A percentile compares a stretch with the other conserved stretches of the same genome.
These are phyloP conservation scores for Leonotis leonurus DNA, from an alignment of 257 asterid genomes.

Conservation along the genomic window DNA sequence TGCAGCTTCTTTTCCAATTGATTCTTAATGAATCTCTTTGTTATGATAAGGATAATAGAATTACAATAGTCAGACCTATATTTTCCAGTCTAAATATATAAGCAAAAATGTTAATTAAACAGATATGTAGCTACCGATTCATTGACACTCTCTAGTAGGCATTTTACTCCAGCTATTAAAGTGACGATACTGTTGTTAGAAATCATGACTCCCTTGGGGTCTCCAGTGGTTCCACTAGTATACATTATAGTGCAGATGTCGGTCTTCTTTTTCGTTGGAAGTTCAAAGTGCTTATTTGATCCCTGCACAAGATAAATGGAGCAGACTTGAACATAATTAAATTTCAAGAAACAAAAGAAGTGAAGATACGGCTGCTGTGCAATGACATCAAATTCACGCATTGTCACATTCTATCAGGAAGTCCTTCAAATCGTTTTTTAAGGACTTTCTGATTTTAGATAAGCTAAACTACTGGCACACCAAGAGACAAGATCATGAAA, in stretches of 20 bases:
- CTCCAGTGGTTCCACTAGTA: slow-evolving; percentile 98
- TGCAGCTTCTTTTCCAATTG: slow-evolving; percentile 8
- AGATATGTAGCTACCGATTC: slow-evolving; percentile 49
- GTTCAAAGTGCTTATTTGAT: slow-evolving; percentile 51
- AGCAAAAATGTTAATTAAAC: not conserved
- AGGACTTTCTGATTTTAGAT: not conserved
- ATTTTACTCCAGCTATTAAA: slow-evolving; percentile 66
- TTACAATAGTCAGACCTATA: not conserved
- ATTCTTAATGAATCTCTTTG: slow-evolving; percentile 10
- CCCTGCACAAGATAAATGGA: slow-evolving; percentile 56
- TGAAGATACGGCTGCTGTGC: slow-evolving; percentile 8
- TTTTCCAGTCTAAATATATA: not conserved
- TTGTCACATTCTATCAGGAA: not conserved
- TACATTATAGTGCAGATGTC: slow-evolving; percentile 97
- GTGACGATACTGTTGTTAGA: slow-evolving; percentile 80
- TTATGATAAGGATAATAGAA: not conserved
- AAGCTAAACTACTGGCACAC: not conserved
- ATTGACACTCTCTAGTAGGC: slow-evolving; percentile 54
- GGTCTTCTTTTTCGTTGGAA: slow-evolving; percentile 68
- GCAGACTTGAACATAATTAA: not conserved
- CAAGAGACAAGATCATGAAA: not conserved
- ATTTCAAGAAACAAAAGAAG: slow-evolving; percentile 9
- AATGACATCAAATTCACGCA: not conserved
- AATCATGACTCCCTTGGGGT: slow-evolving; percentile 96
- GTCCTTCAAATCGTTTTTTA: not conserved